A percentile compares a stretch with the other conserved stretches of the same genome.
phyloP scores from a whole-genome alignment of 2,329 filamentous ascomycete genomes.

The Fusarium solani-melongenae region DNA sequence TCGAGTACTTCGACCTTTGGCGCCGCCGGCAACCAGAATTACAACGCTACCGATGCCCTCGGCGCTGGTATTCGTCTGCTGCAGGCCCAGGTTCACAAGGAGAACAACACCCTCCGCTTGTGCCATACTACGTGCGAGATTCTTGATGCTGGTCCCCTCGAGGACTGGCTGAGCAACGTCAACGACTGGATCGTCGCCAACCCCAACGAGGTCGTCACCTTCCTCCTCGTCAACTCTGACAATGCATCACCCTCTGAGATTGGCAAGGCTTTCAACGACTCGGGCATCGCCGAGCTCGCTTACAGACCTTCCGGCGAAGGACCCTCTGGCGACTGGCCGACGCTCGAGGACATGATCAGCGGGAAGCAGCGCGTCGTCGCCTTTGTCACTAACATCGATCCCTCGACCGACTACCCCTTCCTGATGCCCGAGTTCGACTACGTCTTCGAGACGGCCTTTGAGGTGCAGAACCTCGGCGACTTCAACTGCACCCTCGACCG shows the following conservation, averaged over 20 bases:
- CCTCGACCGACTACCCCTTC: constrained; percentile 61
- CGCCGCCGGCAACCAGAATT: constrained; percentile 77
- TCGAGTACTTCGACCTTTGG: constrained; percentile 64
- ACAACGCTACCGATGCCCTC: constrained; percentile 77
- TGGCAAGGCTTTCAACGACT: constrained; percentile 62
- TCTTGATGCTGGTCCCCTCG: constrained; percentile 75
- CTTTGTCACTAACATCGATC: constrained; percentile 70
- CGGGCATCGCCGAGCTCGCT: constrained; percentile 70
- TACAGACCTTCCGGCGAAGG: constrained; percentile 64
- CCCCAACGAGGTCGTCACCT: constrained; percentile 79
- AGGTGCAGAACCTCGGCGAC: constrained; percentile 68
- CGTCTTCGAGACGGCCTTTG: constrained; percentile 79
- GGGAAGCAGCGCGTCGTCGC: constrained; percentile 73
- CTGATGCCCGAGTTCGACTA: constrained; percentile 72
- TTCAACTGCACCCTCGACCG: constrained; percentile 81
- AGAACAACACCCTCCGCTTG: constrained; percentile 68
- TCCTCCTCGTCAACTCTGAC: constrained; percentile 79
- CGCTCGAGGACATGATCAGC: constrained; percentile 75
- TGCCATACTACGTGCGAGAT: constrained; percentile 77
- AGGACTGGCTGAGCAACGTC: constrained; percentile 72
- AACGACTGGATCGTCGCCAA: constrained; percentile 76
- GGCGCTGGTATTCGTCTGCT: constrained; percentile 78
- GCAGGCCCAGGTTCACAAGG: constrained; percentile 76
- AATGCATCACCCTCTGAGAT: constrained; percentile 65
- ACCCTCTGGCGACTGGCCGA: constrained; percentile 70